Evolutionary conservation across 139 green algal genomes (phyloP).

Genomic region (Chlorella sorokiniana): DNA sequence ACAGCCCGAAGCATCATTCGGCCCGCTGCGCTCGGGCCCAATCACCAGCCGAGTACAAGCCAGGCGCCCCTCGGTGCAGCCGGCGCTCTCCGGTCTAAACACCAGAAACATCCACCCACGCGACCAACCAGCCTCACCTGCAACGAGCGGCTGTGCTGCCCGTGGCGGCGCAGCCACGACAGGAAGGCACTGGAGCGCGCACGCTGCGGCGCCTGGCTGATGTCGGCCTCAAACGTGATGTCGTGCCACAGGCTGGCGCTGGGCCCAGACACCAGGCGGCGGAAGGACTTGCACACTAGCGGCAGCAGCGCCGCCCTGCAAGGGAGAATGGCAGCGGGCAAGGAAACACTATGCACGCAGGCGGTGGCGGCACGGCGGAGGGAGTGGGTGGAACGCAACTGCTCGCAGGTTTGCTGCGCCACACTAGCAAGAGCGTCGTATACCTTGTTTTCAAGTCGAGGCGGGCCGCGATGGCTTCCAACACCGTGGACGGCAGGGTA

Average conservation of each 20-base stretch:
- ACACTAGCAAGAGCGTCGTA: too few species aligned
- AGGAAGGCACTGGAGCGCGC: not conserved
- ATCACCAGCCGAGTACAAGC: too few species aligned
- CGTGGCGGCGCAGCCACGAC: not conserved
- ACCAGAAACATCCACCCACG: too few species aligned
- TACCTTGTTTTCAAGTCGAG: not conserved
- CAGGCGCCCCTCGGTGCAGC: too few species aligned
- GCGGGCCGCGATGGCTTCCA: not conserved
- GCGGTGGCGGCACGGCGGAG: too few species aligned
- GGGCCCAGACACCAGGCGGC: not conserved
- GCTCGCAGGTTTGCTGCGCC: too few species aligned
- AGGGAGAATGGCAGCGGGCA: not conserved
- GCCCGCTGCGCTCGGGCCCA: too few species aligned
- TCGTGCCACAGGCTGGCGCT: constrained; percentile 15
- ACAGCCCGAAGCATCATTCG: too few species aligned
- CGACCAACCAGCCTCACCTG: not conserved
- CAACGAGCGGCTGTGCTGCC: not conserved
- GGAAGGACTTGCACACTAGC: constrained; percentile 10
- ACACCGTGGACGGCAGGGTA: not conserved
- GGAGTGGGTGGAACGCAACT: too few species aligned
- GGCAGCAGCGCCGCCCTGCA: constrained; percentile 11
- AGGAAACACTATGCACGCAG: too few species aligned
- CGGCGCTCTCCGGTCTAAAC: too few species aligned
- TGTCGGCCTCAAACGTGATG: not conserved
- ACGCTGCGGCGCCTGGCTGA: not conserved